Conservation (phyloP, 1,284 basidiomycete species). For the Rhizopogon parksii region DNA sequence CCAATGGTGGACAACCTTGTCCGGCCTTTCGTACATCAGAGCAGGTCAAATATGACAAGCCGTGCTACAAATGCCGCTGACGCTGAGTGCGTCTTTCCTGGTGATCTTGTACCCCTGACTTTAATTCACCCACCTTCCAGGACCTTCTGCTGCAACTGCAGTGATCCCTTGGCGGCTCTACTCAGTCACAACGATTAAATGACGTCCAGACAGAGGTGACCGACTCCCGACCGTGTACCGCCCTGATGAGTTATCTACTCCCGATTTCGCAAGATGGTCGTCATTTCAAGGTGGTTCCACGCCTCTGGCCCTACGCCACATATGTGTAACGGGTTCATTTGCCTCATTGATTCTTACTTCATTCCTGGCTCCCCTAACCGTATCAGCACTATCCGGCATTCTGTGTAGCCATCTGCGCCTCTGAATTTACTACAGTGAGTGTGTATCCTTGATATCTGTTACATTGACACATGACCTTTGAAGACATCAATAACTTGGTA, state of each 20-base stretch:
- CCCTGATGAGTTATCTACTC: neutral
- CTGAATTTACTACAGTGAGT: neutral
- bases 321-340: neutral
- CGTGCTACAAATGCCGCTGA: constrained; percentile 10
- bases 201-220: neutral
- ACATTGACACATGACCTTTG: neutral
- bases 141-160: neutral
- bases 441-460: neutral
- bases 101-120: neutral
- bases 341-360: neutral
- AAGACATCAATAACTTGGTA: neutral
- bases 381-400: neutral
- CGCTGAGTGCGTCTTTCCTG: constrained; percentile 7
- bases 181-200: neutral
- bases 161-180: neutral
- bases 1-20: constrained; percentile 1
- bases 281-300: neutral
- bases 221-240: neutral
- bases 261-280: neutral
- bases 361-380: neutral
- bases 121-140: neutral
- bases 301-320: neutral
- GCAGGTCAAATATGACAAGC: neutral
- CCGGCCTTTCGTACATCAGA: rapidly evolving
- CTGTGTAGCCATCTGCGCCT: neutral